Percentiles rank a stretch among this genome's conserved stretches.
Evolutionary conservation across 768 basidiomycete genomes (phyloP).

Genomic region (Clavulina sp.): DNA sequence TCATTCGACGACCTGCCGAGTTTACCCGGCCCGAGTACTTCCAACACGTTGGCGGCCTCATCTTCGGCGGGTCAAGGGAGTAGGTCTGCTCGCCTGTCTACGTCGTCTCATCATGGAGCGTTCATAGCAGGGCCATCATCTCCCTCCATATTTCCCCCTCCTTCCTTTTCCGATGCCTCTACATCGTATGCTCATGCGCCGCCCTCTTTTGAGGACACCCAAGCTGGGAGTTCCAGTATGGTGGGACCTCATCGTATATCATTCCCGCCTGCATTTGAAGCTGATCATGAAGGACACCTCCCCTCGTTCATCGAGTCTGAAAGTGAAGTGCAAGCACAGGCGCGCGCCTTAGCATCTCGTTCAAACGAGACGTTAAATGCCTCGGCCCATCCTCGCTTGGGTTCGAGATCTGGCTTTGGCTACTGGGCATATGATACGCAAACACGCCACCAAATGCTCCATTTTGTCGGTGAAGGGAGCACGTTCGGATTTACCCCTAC

Average conservation of each 20-base stretch:
- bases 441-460: slow-evolving; percentile 4
- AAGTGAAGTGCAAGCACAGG: slow-evolving; percentile 51
- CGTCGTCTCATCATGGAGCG: too few species aligned
- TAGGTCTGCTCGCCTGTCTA: too few species aligned
- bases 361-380: slow-evolving; percentile 12
- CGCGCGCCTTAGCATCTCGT: slow-evolving; percentile 16
- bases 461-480: slow-evolving; percentile 44
- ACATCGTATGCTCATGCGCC: neutral
- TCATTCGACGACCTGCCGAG: slow-evolving; percentile 59
- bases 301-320: slow-evolving; percentile 74
- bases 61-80: slow-evolving; percentile 13
- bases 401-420: neutral
- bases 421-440: neutral
- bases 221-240: too few species aligned
- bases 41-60: slow-evolving; percentile 59
- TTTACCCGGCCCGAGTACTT: neutral
- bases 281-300: slow-evolving; percentile 18
- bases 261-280: neutral
- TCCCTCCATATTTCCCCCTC: too few species aligned
- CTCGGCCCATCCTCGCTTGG: neutral
- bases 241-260: too few species aligned
- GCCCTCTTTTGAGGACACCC: neutral
- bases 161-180: neutral
- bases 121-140: slow-evolving; percentile 37
- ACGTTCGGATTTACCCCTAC: slow-evolving; percentile 54